Base-by-base conservation (phyloP, 805 yeast genomes). In the Schwanniomyces vanrijiae region DNA sequence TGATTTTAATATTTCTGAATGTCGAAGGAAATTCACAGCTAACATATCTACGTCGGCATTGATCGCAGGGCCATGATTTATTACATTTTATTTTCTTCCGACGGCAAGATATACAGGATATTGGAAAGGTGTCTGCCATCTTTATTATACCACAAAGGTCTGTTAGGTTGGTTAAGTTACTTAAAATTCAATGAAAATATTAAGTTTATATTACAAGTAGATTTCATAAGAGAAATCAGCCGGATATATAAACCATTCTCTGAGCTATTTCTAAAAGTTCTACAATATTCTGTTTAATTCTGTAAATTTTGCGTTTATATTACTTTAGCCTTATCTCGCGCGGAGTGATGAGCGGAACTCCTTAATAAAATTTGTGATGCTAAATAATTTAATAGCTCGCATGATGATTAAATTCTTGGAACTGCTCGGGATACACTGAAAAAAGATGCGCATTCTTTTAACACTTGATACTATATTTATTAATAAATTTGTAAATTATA, bases 11-110 rank as follows among this genome's bases (percentile, higher is more conserved):
- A 31, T 77, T 75, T 45, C 81, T 58, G 49, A 76, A 76, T 14
- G 75, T 76, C 3, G 73, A 60, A 1, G 81, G 81, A 51, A 73
- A 76, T 38, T 67, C 69, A 55, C 81, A 77, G 2, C 54, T 56
- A n/a, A 71, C 59, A 6, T 60, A 59, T 43, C 75, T 60, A 42
- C 61, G 64, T 9, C 51, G 55, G 53, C 80, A 75, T 42, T 71
- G 75, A 48, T 69, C 66, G 52, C 80, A 75, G 1, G 77, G 76
- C 25, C 58, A 58, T 25, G 56, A 47, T 49, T 65, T 65, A 47
- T 68, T 64, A 52, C 71, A 67, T 44, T 66, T 65, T 44, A 67
- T 57, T 59, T 67, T 67, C 51, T 60, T 66, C 44, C 69, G 57
- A 29, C 73, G 59, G 49, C 73, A 67, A 25, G 70, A 66, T 8